Evolutionary conservation across 2,329 filamentous ascomycete genomes (phyloP).

Genomic region (Sporothrix inflata): DNA sequence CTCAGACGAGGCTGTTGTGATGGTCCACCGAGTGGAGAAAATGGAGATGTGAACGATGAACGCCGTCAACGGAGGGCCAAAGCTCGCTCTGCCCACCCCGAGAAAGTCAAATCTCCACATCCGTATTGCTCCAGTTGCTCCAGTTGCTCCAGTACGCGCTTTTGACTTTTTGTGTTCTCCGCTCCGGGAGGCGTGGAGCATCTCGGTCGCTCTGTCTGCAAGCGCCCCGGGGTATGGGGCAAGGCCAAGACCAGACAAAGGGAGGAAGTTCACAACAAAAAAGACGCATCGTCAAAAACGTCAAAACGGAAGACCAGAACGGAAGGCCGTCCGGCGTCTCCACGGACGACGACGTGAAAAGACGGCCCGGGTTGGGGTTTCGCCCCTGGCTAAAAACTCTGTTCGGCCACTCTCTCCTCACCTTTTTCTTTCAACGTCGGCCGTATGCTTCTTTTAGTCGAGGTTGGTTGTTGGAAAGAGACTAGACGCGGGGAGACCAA

Average conservation of each 20-base stretch:
- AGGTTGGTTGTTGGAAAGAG: not conserved
- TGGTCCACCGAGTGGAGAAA: not conserved
- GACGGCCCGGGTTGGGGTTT: not conserved
- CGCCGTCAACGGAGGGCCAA: constrained; percentile 1
- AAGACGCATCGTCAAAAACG: not conserved
- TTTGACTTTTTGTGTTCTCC: not conserved
- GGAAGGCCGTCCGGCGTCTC: constrained; percentile 1
- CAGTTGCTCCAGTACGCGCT: not conserved
- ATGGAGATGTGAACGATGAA: not conserved
- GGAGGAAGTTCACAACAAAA: not conserved
- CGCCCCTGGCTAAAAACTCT: constrained; percentile 2
- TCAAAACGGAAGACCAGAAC: constrained; percentile 6
- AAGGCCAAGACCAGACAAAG: constrained; percentile 1
- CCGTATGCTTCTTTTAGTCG: not conserved
- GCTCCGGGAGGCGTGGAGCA: not conserved
- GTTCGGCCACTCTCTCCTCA: not conserved
- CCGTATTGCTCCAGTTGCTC: no score
- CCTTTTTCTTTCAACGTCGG: not conserved
- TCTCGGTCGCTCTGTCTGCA: not conserved
- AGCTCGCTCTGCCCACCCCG: constrained; percentile 5
- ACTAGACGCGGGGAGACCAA: not conserved
- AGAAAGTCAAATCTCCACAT: not conserved
- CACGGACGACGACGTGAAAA: not conserved
- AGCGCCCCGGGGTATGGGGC: not conserved
- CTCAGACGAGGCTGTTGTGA: not conserved